These are phyloP conservation scores for Solanum ossicruentum DNA, from an alignment of 257 asterid species.

Conservation along the genomic window DNA sequence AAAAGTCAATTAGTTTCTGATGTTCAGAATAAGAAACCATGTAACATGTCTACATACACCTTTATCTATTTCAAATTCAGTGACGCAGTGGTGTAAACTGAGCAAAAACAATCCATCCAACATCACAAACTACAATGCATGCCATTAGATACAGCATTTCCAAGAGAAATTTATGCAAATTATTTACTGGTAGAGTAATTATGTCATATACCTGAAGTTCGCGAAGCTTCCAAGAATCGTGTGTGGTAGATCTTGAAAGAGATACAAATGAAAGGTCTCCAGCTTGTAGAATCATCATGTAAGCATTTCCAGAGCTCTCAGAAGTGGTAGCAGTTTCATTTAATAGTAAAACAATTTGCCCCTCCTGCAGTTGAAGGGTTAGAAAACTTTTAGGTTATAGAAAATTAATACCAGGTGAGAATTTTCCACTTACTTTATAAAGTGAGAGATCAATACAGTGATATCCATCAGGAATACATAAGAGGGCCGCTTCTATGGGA, in stretches of 20 bases:
- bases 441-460: constrained; percentile 68
- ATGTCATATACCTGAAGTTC: constrained; percentile 46
- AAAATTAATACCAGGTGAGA: constrained; percentile 1
- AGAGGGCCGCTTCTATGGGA: constrained; percentile 50
- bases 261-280: constrained; percentile 59
- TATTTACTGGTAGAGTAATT: neutral
- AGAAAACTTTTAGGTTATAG: constrained; percentile 7
- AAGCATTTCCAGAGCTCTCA: constrained; percentile 70
- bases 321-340: constrained; percentile 40
- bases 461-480: constrained; percentile 72
- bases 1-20: neutral
- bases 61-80: neutral
- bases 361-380: constrained; percentile 51
- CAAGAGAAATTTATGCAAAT: neutral
- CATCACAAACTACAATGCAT: neutral
- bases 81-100: neutral
- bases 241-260: constrained; percentile 36
- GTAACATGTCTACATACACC: neutral
- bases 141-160: neutral
- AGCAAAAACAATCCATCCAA: neutral
- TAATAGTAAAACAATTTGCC: constrained; percentile 56
- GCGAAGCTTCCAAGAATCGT: constrained; percentile 42
- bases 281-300: constrained; percentile 66
- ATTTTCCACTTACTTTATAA: constrained; percentile 45
- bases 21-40: neutral